Evolutionary conservation across 177 flowering plant genomes (phyloP).

Genomic region (Vitis hybrid): DNA sequence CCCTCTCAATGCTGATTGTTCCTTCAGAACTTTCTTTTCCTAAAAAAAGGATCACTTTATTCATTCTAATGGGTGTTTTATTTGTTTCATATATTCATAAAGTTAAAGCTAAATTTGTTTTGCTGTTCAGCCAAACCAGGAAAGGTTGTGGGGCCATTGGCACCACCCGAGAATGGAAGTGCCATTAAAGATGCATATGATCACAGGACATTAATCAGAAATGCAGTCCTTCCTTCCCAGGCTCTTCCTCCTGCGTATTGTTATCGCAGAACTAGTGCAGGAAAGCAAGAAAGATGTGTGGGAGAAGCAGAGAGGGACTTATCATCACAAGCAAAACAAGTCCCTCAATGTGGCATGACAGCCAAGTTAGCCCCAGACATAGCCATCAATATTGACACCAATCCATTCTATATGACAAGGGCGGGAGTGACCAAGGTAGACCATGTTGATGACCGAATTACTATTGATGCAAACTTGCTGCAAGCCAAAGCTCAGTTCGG

Average conservation of each 20-base stretch:
- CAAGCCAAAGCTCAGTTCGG: conserved; percentile 51
- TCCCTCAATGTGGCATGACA: conserved; percentile 40
- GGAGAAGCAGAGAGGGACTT: conserved; percentile 23
- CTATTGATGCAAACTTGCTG: conserved; percentile 47
- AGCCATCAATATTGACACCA: conserved; percentile 55
- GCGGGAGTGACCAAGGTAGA: conserved; percentile 38
- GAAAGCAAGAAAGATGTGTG: conserved; percentile 27
- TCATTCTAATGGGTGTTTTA: not conserved
- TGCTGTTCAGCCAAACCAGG: conserved; percentile 45
- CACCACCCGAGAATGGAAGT: conserved; percentile 35
- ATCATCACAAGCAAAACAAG: conserved; percentile 30
- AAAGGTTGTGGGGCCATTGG: conserved; percentile 43
- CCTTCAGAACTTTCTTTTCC: not conserved
- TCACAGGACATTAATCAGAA: conserved; percentile 38
- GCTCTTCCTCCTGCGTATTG: conserved; percentile 31
- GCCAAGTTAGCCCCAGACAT: conserved; percentile 61
- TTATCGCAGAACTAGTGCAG: conserved; percentile 27
- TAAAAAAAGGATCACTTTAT: too few species aligned
- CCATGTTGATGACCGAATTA: conserved; percentile 29
- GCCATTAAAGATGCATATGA: conserved; percentile 34
- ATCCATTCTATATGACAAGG: conserved; percentile 51
- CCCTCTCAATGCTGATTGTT: not conserved
- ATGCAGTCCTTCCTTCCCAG: conserved; percentile 29
- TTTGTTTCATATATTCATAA: not conserved
- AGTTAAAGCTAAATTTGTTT: not conserved